These are phyloP conservation scores for Hansenula lynferdii DNA, from an alignment of 1,139 yeast species.

Conservation along the genomic window DNA sequence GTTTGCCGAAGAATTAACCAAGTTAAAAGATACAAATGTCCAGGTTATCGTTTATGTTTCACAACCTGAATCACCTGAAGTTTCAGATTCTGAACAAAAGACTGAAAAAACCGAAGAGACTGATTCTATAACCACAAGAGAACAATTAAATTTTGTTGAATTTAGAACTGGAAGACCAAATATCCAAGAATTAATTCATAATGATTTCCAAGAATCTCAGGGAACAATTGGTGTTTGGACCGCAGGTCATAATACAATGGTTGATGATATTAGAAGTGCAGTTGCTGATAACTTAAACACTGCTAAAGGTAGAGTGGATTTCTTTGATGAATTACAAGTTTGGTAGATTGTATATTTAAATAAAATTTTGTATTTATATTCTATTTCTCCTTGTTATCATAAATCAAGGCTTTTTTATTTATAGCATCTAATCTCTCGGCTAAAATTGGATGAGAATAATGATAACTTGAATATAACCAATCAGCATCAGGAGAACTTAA, in stretches of 20 bases:
- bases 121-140: constrained; percentile 8
- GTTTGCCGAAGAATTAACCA: constrained; percentile 40
- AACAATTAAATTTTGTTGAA: constrained; percentile 31
- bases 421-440: constrained; percentile 83
- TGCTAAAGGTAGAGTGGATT: constrained; percentile 5
- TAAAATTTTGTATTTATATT: background rate
- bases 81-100: constrained; percentile 6
- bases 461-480: constrained; percentile 83
- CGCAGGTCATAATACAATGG: constrained; percentile 47
- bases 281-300: constrained; percentile 16
- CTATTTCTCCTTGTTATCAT: constrained; percentile 14
- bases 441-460: constrained; percentile 85
- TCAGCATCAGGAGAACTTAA: constrained; percentile 84
- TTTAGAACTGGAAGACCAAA: constrained; percentile 45
- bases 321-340: constrained; percentile 6
- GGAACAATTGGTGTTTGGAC: constrained; percentile 38
- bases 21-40: constrained; percentile 30
- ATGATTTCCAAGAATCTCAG: constrained; percentile 31
- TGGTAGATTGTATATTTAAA: constrained; percentile 3
- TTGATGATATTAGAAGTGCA: constrained; percentile 39
- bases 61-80: constrained; percentile 18
- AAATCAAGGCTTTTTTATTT: constrained; percentile 26
- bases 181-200: constrained; percentile 30
- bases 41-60: constrained; percentile 35
- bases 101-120: constrained; percentile 11